These are phyloP conservation scores for Meredithiella fracta DNA, from an alignment of 2,329 filamentous ascomycete genomes.

Conservation along the genomic window DNA sequence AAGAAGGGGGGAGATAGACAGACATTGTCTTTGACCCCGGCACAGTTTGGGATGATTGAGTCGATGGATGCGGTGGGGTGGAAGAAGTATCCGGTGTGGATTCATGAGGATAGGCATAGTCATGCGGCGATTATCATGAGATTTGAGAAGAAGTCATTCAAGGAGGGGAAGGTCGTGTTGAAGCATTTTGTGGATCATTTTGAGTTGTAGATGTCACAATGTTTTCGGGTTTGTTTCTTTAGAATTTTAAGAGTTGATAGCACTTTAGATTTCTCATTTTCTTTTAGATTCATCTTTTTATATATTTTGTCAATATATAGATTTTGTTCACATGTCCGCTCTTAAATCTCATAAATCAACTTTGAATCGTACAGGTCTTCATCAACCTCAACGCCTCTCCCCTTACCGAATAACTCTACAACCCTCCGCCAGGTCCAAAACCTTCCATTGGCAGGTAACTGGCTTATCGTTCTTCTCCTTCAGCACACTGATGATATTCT, in stretches of 20 bases:
- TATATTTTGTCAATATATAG: background rate
- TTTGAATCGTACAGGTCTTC: background rate
- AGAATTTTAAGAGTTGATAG: background rate
- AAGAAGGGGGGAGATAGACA: conserved; percentile 29
- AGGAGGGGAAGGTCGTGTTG: conserved; percentile 62
- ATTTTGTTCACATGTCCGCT: background rate
- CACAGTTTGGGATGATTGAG: conserved; percentile 75
- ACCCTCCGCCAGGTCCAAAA: conserved; percentile 76
- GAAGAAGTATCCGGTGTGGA: conserved; percentile 54
- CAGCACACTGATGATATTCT: conserved; percentile 61
- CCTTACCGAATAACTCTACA: conserved; percentile 29
- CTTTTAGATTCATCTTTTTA: too few species aligned
- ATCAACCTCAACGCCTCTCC: background rate
- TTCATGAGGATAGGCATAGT: conserved; percentile 60
- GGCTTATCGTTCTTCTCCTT: conserved; percentile 38
- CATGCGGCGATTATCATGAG: conserved; percentile 86
- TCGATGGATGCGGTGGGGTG: conserved; percentile 51
- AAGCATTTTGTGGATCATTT: conserved; percentile 65
- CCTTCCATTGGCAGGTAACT: conserved; percentile 63
- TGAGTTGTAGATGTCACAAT: background rate
- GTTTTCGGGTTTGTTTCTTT: too few species aligned
- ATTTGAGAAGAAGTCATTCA: conserved; percentile 46
- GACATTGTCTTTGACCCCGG: conserved; percentile 58
- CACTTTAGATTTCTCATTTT: background rate
- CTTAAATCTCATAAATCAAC: background rate